Evolutionary conservation across 163 green algal genomes (phyloP).

Genomic region (Prototheca stagnorum): DNA sequence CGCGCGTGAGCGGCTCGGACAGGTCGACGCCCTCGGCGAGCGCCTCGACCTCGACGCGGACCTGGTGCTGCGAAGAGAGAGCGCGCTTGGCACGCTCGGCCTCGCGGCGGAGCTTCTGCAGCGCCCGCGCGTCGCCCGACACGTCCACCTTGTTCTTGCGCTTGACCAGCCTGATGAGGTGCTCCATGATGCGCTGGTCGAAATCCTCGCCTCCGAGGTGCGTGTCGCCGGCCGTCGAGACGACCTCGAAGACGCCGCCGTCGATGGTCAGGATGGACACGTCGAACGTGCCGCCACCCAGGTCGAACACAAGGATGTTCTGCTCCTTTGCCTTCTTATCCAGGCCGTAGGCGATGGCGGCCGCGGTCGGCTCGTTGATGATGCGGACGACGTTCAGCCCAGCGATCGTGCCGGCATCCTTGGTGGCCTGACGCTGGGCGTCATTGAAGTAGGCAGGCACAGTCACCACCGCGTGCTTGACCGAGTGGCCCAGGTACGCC

Average conservation of each 20-base stretch:
- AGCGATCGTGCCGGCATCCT: slow-evolving; percentile 54
- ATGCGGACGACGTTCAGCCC: slow-evolving; percentile 93
- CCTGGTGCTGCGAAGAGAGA: slow-evolving; percentile 87
- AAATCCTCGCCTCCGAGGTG: slow-evolving; percentile 98
- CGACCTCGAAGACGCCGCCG: slow-evolving; percentile 94
- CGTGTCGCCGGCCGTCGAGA: slow-evolving; percentile 69
- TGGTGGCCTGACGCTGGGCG: slow-evolving; percentile 77
- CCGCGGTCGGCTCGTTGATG: slow-evolving; percentile 99
- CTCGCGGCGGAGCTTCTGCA: slow-evolving; percentile 91
- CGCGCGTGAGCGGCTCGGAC: slow-evolving; percentile 78
- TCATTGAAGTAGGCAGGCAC: slow-evolving; percentile 99
- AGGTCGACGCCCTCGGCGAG: slow-evolving; percentile 75
- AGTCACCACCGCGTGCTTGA: slow-evolving; percentile 96
- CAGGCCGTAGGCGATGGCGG: slow-evolving; percentile 90
- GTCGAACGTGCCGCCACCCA: slow-evolving; percentile 97
- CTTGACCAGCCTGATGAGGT: slow-evolving; percentile 96
- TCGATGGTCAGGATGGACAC: slow-evolving; percentile 98
- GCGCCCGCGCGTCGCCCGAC: slow-evolving; percentile 63
- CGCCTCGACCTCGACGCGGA: slow-evolving; percentile 78
- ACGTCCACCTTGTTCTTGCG: slow-evolving; percentile 74
- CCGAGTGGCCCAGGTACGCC: slow-evolving; percentile 72
- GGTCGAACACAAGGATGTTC: slow-evolving; percentile 97
- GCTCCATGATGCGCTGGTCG: slow-evolving; percentile 94
- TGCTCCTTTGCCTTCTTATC: slow-evolving; percentile 87
- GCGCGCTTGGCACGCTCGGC: slow-evolving; percentile 92